Evolutionary conservation across 257 asterid species (phyloP).

Genomic region (Linderniella brevidens): DNA sequence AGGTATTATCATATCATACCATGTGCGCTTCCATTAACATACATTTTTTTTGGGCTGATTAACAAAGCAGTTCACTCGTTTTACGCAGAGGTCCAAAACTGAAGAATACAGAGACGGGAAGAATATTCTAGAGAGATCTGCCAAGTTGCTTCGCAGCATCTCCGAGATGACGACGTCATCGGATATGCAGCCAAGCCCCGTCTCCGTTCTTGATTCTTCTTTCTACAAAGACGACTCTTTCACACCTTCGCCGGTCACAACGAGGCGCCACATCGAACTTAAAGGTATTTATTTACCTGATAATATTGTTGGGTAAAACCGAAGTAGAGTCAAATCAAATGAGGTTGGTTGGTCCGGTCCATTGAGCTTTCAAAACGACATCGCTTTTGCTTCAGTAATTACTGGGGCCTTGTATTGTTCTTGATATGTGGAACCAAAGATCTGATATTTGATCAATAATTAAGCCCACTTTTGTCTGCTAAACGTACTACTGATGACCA

Average conservation of each 20-base stretch:
- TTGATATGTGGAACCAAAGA: too few relatives aligned
- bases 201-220: slow-evolving; percentile 65
- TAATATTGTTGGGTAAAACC: too few relatives aligned
- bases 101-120: slow-evolving; percentile 67
- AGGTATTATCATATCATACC: slow-evolving; percentile 31
- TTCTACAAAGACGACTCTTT: slow-evolving; percentile 52
- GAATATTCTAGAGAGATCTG: slow-evolving; percentile 70
- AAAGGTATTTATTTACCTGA: slow-evolving; percentile 33
- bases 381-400: too few relatives aligned
- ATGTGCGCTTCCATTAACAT: not conserved
- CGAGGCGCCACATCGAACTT: slow-evolving; percentile 57
- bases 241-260: slow-evolving; percentile 65
- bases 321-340: too few relatives aligned
- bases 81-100: slow-evolving; percentile 36
- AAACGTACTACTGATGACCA: too few relatives aligned
- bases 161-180: slow-evolving; percentile 53
- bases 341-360: too few relatives aligned
- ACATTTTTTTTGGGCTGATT: not conserved
- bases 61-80: slow-evolving; percentile 3
- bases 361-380: too few relatives aligned
- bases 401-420: too few relatives aligned
- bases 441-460: too few relatives aligned
- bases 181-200: slow-evolving; percentile 85
- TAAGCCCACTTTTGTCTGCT: too few relatives aligned
- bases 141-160: slow-evolving; percentile 75